Percentiles rank a stretch among this genome's conserved stretches.
These are phyloP conservation scores for Nemania serpens DNA, from an alignment of 2,329 filamentous ascomycete species.

Conservation along the genomic window DNA sequence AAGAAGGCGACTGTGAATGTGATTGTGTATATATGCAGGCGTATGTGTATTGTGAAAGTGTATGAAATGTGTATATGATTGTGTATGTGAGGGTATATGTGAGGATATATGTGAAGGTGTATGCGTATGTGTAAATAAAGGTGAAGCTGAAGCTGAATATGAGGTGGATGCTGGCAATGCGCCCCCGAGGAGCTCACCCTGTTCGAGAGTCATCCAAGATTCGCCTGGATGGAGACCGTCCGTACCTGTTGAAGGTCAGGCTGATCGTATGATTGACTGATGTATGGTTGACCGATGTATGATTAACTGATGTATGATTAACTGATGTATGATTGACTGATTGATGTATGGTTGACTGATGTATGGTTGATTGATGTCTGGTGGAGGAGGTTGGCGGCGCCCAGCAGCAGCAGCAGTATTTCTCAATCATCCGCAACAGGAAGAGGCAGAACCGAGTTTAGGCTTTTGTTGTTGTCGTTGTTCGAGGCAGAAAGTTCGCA, in stretches of 20 bases:
- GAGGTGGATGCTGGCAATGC: conserved; percentile 17
- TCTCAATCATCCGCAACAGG: neutral
- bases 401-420: neutral
- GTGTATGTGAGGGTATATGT: no score
- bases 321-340: neutral
- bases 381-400: conserved; percentile 1
- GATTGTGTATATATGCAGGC: no score
- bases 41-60: no score
- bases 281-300: conserved; percentile 9
- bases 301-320: no score
- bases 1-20: no score
- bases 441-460: neutral
- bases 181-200: conserved; percentile 31
- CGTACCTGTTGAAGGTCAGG: neutral
- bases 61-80: no score
- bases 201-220: conserved; percentile 27
- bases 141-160: no score
- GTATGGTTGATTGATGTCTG: neutral
- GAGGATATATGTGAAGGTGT: no score
- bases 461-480: neutral
- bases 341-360: conserved; percentile 3
- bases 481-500: neutral
- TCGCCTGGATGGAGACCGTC: conserved; percentile 5
- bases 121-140: no score
- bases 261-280: neutral